Percentiles rank a stretch among this genome's conserved stretches.
Evolutionary conservation across 345 rosid species (phyloP).

Genomic region (Sisymbrium irio): DNA sequence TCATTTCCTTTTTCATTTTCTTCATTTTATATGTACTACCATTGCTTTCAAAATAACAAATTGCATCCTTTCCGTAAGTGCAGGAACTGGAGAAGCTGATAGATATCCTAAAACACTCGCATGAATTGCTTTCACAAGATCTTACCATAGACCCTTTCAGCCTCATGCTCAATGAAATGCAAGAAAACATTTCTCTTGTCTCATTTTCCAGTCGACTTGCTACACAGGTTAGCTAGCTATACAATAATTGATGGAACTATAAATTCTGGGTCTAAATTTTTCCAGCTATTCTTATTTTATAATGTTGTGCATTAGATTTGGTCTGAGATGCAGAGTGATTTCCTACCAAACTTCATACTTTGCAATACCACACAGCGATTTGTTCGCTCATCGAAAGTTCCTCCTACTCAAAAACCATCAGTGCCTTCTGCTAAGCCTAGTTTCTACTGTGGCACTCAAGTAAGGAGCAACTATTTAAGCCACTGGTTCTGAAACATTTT

Average conservation of each 20-base stretch:
- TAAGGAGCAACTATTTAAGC: slow-evolving; percentile 39
- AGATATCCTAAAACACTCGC: slow-evolving; percentile 73
- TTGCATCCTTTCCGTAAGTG: slow-evolving; percentile 24
- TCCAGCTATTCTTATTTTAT: background rate
- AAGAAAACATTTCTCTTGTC: slow-evolving; percentile 90
- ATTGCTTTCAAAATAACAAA: slow-evolving; percentile 3
- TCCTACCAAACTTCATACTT: slow-evolving; percentile 93
- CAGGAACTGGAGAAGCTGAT: slow-evolving; percentile 92
- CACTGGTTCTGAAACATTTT: slow-evolving; percentile 8
- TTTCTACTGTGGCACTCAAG: slow-evolving; percentile 95
- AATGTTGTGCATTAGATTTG: slow-evolving; percentile 59
- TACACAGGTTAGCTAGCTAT: slow-evolving; percentile 76
- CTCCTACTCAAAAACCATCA: slow-evolving; percentile 90
- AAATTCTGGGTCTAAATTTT: background rate
- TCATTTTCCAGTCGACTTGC: slow-evolving; percentile 96
- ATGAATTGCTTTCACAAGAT: slow-evolving; percentile 77
- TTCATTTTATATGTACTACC: slow-evolving; percentile 4
- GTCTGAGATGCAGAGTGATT: slow-evolving; percentile 99
- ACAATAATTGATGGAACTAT: background rate
- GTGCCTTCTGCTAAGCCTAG: slow-evolving; percentile 86
- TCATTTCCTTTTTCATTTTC: background rate
- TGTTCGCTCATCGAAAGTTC: slow-evolving; percentile 76
- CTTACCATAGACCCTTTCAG: slow-evolving; percentile 74
- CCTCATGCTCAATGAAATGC: slow-evolving; percentile 93
- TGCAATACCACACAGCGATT: slow-evolving; percentile 98